Evolutionary conservation across 2,329 filamentous ascomycete genomes (phyloP).

Genomic region (Fonsecaea monophora): DNA sequence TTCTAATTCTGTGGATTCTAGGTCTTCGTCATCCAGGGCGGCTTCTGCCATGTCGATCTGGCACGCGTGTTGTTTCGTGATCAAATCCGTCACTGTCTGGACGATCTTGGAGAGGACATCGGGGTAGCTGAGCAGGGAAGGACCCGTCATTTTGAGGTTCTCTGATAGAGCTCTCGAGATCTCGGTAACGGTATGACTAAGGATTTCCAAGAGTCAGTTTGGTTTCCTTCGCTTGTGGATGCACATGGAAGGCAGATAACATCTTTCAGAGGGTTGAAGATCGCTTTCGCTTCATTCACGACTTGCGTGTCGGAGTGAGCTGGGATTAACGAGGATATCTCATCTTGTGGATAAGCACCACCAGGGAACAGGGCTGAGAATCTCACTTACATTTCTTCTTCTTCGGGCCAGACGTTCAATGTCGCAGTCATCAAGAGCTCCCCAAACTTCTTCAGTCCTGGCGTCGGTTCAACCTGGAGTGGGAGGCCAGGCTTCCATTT

Average conservation of each 20-base stretch:
- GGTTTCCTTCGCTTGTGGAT: conserved; percentile 33
- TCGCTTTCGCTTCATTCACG: conserved; percentile 91
- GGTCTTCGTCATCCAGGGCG: conserved; percentile 73
- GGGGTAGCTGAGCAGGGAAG: conserved; percentile 77
- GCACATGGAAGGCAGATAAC: conserved; percentile 23
- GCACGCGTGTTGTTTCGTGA: conserved; percentile 89
- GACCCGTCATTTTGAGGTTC: conserved; percentile 88
- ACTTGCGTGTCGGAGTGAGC: conserved; percentile 95
- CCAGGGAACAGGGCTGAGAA: conserved; percentile 33
- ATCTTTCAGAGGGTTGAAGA: conserved; percentile 57
- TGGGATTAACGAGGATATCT: conserved; percentile 91
- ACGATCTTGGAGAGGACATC: conserved; percentile 75
- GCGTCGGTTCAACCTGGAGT: conserved; percentile 76
- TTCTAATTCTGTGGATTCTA: conserved; percentile 92
- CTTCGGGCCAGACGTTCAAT: conserved; percentile 83
- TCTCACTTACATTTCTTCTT: conserved; percentile 85
- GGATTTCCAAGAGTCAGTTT: conserved; percentile 52
- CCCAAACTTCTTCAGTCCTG: conserved; percentile 82
- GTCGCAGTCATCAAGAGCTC: conserved; percentile 85
- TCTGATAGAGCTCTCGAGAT: conserved; percentile 93
- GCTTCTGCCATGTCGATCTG: conserved; percentile 88
- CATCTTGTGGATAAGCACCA: conserved; percentile 69
- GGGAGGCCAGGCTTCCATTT: conserved; percentile 93
- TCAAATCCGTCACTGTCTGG: conserved; percentile 75
- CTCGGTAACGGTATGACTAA: conserved; percentile 84